These are phyloP conservation scores for Heterobasidion irregulare DNA, from an alignment of 1,284 basidiomycete species.

Conservation along the genomic window DNA sequence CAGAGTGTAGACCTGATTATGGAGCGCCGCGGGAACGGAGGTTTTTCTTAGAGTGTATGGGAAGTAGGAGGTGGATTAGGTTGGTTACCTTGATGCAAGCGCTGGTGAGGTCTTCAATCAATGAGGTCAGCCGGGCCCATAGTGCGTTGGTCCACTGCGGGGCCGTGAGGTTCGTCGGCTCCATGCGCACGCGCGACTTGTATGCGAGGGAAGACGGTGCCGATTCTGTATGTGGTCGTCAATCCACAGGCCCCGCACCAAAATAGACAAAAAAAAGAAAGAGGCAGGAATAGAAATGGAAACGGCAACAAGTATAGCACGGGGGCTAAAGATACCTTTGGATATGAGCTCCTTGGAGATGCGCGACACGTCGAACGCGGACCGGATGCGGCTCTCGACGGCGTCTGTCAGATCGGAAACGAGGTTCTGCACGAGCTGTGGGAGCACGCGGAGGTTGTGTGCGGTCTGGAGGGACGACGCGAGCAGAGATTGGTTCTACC, in stretches of 20 bases:
- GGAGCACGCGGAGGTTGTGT: slow-evolving; percentile 83
- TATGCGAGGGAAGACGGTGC: slow-evolving; percentile 43
- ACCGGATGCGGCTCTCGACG: slow-evolving; percentile 72
- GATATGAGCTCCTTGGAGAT: slow-evolving; percentile 76
- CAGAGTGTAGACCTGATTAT: slow-evolving; percentile 76
- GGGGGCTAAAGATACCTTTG: slow-evolving; percentile 35
- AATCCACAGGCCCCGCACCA: neutral
- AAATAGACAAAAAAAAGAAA: neutral
- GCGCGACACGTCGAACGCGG: slow-evolving; percentile 78
- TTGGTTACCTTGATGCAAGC: slow-evolving; percentile 78
- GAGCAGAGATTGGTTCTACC: slow-evolving; percentile 80
- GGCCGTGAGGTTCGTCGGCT: slow-evolving; percentile 76
- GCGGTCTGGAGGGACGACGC: slow-evolving; percentile 92
- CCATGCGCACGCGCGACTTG: slow-evolving; percentile 74
- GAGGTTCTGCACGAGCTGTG: slow-evolving; percentile 75
- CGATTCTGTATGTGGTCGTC: slow-evolving; percentile 25
- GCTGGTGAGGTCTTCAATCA: slow-evolving; percentile 85
- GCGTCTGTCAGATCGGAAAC: slow-evolving; percentile 78
- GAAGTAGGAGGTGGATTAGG: no score
- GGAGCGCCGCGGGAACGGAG: neutral
- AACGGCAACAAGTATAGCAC: neutral
- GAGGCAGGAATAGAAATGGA: no score
- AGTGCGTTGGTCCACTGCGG: slow-evolving; percentile 77
- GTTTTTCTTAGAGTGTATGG: neutral
- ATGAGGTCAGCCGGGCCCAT: slow-evolving; percentile 75